phyloP scores from a whole-genome alignment of 257 asterid species.

The Rhazya stricta region DNA sequence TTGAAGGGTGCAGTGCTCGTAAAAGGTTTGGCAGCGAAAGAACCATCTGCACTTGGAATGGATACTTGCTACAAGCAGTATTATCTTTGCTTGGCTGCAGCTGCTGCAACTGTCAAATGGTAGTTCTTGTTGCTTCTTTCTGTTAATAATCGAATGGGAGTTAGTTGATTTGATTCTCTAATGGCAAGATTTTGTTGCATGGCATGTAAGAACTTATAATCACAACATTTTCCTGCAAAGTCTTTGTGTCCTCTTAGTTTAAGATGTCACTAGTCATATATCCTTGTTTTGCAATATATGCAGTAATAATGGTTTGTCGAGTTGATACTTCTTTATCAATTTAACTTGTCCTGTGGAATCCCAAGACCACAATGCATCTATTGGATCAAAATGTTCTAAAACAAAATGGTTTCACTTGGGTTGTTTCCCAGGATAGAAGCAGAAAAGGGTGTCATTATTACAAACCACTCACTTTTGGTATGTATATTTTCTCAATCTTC shows the following conservation, averaged over 20 bases:
- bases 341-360: background rate
- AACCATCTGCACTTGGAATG: slow-evolving; percentile 93
- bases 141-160: background rate
- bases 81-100: slow-evolving; percentile 97
- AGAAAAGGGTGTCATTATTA: slow-evolving; percentile 89
- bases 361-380: background rate
- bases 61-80: slow-evolving; percentile 89
- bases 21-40: slow-evolving; percentile 81
- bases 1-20: slow-evolving; percentile 78
- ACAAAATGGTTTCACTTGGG: slow-evolving; percentile 13
- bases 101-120: slow-evolving; percentile 97
- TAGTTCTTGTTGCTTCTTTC: slow-evolving; percentile 21
- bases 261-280: background rate
- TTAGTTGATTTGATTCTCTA: background rate
- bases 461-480: slow-evolving; percentile 86
- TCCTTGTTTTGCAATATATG: background rate
- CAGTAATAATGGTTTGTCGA: background rate
- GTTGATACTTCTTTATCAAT: background rate
- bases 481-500: slow-evolving; percentile 22
- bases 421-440: slow-evolving; percentile 82
- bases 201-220: background rate
- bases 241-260: background rate
- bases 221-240: background rate
- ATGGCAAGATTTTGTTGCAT: background rate
- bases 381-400: slow-evolving; percentile 1